Conservation (phyloP, 2,329 filamentous ascomycete species). For the Monilinia laxa region DNA sequence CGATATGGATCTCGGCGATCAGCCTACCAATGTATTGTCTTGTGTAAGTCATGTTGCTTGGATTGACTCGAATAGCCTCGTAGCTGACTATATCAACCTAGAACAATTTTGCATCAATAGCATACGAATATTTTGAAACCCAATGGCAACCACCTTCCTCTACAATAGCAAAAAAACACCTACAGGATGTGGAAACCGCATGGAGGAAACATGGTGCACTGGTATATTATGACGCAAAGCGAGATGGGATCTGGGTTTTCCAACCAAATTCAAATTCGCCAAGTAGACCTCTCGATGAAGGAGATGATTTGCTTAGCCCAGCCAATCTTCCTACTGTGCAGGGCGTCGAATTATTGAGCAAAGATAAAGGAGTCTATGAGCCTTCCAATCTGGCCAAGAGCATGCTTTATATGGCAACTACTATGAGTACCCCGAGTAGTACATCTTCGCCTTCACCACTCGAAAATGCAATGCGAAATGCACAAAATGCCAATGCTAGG, state of each 20-base stretch:
- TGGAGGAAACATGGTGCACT: slow-evolving; percentile 38
- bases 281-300: slow-evolving; percentile 17
- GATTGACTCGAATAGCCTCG: neutral
- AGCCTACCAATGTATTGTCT: slow-evolving; percentile 41
- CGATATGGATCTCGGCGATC: slow-evolving; percentile 42
- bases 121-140: slow-evolving; percentile 40
- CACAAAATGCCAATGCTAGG: slow-evolving; percentile 36
- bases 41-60: slow-evolving; percentile 33
- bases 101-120: slow-evolving; percentile 40
- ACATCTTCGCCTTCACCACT: slow-evolving; percentile 38
- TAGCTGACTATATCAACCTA: slow-evolving; percentile 26
- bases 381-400: slow-evolving; percentile 34
- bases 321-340: slow-evolving; percentile 28
- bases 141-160: slow-evolving; percentile 26
- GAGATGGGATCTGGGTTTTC: slow-evolving; percentile 40
- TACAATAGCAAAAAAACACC: slow-evolving; percentile 30
- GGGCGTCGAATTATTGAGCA: slow-evolving; percentile 30
- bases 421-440: slow-evolving; percentile 32
- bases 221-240: slow-evolving; percentile 35
- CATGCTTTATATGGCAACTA: slow-evolving; percentile 29
- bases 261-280: slow-evolving; percentile 25
- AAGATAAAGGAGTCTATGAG: slow-evolving; percentile 37
- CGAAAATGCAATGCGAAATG: slow-evolving; percentile 34
- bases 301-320: slow-evolving; percentile 20
- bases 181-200: slow-evolving; percentile 36